phyloP scores from a whole-genome alignment of 2,329 filamentous ascomycete species.

The Cercospora zeina region DNA sequence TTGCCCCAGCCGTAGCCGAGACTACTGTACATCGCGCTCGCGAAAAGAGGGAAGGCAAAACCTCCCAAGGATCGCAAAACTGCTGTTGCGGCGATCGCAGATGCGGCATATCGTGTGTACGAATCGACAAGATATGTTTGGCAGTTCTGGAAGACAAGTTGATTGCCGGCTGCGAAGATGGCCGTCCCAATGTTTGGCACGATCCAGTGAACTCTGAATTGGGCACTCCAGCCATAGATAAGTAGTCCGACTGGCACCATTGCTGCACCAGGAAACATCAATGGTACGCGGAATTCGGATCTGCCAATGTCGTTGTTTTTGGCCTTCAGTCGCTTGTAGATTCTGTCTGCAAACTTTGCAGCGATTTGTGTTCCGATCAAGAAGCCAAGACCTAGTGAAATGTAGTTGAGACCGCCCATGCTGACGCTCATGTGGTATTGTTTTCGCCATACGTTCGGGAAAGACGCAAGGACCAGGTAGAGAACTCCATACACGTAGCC shows the following conservation, averaged over 20 bases:
- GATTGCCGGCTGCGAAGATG: slow-evolving; percentile 57
- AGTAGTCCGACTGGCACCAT: slow-evolving; percentile 58
- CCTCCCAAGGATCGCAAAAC: slow-evolving; percentile 58
- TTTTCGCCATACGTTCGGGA: slow-evolving; percentile 39
- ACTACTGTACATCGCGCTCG: slow-evolving; percentile 51
- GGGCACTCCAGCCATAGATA: slow-evolving; percentile 60
- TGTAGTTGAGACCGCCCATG: slow-evolving; percentile 44
- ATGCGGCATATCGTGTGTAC: slow-evolving; percentile 51
- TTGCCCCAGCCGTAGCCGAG: slow-evolving; percentile 56
- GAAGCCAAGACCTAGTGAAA: slow-evolving; percentile 63
- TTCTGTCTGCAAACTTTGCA: slow-evolving; percentile 41
- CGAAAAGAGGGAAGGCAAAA: slow-evolving; percentile 63
- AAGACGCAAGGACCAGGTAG: slow-evolving; percentile 43
- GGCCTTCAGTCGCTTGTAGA: slow-evolving; percentile 43
- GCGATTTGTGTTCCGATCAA: slow-evolving; percentile 52
- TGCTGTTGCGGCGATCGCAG: slow-evolving; percentile 56
- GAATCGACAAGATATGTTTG: slow-evolving; percentile 64
- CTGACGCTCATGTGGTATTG: slow-evolving; percentile 33
- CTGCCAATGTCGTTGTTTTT: slow-evolving; percentile 43
- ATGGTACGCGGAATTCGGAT: slow-evolving; percentile 51
- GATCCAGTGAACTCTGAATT: slow-evolving; percentile 58
- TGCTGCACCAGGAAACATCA: slow-evolving; percentile 57
- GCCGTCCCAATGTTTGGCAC: slow-evolving; percentile 61
- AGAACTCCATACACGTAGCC: slow-evolving; percentile 45
- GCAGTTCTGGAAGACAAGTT: slow-evolving; percentile 59